Evolutionary conservation across 768 basidiomycete genomes (phyloP).

Genomic region (Rhizopogon salebrosus): DNA sequence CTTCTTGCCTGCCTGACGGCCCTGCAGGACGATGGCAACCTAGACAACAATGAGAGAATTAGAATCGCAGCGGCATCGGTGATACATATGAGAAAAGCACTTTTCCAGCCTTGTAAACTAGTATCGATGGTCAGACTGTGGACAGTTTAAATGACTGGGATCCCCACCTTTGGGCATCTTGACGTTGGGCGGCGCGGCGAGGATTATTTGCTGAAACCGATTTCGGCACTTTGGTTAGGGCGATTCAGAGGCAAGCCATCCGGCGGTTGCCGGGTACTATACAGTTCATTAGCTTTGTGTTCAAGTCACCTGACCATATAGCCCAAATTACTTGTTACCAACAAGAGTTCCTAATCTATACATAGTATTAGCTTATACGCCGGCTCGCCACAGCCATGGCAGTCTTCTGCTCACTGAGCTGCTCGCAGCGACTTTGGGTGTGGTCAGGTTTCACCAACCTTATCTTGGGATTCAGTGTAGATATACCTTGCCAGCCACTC

Average conservation of each 20-base stretch:
- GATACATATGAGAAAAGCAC: slow-evolving; percentile 31
- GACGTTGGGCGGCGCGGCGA: slow-evolving; percentile 28
- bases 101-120: slow-evolving; percentile 96
- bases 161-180: slow-evolving; percentile 39
- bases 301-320: no score
- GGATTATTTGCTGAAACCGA: slow-evolving; percentile 17
- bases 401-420: no score
- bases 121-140: slow-evolving; percentile 11
- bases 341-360: no score
- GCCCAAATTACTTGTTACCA: no score
- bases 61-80: not conserved
- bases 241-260: slow-evolving; percentile 30
- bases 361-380: no score
- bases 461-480: no score
- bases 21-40: slow-evolving; percentile 97
- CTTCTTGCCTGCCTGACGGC: slow-evolving; percentile 99
- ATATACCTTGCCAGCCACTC: no score
- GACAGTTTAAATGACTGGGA: not conserved
- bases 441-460: no score
- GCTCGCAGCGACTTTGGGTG: no score
- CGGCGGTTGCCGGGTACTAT: slow-evolving; percentile 28
- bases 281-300: slow-evolving; percentile 12
- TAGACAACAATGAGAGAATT: slow-evolving; percentile 20
- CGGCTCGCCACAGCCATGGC: no score
- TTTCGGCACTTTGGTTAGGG: slow-evolving; percentile 3